A percentile compares a stretch with the other conserved stretches of the same genome.
phyloP scores from a whole-genome alignment of 2,329 filamentous ascomycete genomes.

The Fusarium nematophilum region DNA sequence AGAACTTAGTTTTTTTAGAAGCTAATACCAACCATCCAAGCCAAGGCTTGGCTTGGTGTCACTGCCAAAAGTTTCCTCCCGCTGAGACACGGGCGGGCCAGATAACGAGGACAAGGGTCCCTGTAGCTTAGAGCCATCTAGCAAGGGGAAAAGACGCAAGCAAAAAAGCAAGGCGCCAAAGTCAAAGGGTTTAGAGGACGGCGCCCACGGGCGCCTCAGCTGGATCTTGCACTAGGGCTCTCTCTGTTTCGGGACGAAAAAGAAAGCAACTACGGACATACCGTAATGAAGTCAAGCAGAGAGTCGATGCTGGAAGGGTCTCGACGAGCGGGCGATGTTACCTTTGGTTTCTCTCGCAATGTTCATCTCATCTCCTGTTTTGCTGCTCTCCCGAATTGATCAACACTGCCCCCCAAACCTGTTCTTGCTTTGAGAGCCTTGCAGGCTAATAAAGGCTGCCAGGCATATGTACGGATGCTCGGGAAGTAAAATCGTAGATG shows the following conservation, averaged over 20 bases:
- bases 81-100: constrained; percentile 30
- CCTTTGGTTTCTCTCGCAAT: constrained; percentile 6
- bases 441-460: too few species aligned
- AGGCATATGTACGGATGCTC: too few species aligned
- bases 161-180: constrained; percentile 18
- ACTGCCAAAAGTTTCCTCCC: constrained; percentile 20
- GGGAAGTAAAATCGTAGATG: too few species aligned
- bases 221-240: constrained; percentile 33
- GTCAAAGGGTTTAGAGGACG: background rate
- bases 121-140: background rate
- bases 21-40: too few species aligned
- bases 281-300: too few species aligned
- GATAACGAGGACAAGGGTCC: constrained; percentile 29
- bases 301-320: constrained; percentile 31
- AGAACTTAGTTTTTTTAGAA: too few species aligned
- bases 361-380: too few species aligned
- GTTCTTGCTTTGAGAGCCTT: too few species aligned
- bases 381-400: too few species aligned
- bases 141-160: background rate
- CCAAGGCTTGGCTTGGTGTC: constrained; percentile 30
- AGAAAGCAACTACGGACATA: constrained; percentile 27
- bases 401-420: too few species aligned
- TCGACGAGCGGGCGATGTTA: constrained; percentile 1
- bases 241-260: background rate
- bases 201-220: constrained; percentile 21